Percentiles rank a stretch among this genome's conserved stretches.
Conservation (phyloP, 2,329 filamentous ascomycete species). For the Arthrinium puccinioides region DNA sequence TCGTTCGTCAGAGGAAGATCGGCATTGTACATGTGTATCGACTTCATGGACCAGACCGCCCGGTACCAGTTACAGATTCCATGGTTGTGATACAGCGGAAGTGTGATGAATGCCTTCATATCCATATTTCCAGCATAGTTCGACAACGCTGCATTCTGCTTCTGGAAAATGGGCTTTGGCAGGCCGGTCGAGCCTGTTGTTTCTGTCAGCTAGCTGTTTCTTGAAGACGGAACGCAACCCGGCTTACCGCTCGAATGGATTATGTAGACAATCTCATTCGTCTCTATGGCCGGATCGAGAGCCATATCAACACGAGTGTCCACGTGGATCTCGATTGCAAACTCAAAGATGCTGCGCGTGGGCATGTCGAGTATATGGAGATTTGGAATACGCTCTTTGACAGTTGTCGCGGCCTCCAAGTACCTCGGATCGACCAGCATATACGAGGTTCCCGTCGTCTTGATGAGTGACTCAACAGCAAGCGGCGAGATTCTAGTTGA, state of each 20-base stretch:
- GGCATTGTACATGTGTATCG: constrained; percentile 47
- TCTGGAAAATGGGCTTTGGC: constrained; percentile 56
- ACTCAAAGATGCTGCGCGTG: constrained; percentile 18
- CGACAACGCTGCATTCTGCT: constrained; percentile 40
- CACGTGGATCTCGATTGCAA: constrained; percentile 19
- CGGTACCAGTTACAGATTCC: constrained; percentile 48
- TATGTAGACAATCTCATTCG: constrained; percentile 17
- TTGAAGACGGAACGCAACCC: neutral
- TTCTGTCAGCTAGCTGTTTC: constrained; percentile 11
- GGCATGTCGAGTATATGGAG: constrained; percentile 20
- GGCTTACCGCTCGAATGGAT: constrained; percentile 16
- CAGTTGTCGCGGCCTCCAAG: constrained; percentile 11
- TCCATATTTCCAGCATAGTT: constrained; percentile 33
- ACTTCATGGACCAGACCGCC: constrained; percentile 41
- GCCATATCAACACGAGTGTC: constrained; percentile 21
- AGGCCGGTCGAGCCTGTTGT: constrained; percentile 48
- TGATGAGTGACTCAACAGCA: constrained; percentile 23
- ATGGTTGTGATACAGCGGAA: constrained; percentile 54
- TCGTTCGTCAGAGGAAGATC: constrained; percentile 44
- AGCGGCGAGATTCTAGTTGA: constrained; percentile 25
- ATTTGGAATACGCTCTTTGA: constrained; percentile 8
- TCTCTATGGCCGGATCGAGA: constrained; percentile 22
- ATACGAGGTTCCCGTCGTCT: constrained; percentile 15
- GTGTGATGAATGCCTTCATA: constrained; percentile 42
- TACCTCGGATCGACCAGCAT: constrained; percentile 18